A percentile compares a stretch with the other conserved stretches of the same genome.
Evolutionary conservation across 2,329 filamentous ascomycete species (phyloP).

Genomic region (Aurifilum marmelostoma): DNA sequence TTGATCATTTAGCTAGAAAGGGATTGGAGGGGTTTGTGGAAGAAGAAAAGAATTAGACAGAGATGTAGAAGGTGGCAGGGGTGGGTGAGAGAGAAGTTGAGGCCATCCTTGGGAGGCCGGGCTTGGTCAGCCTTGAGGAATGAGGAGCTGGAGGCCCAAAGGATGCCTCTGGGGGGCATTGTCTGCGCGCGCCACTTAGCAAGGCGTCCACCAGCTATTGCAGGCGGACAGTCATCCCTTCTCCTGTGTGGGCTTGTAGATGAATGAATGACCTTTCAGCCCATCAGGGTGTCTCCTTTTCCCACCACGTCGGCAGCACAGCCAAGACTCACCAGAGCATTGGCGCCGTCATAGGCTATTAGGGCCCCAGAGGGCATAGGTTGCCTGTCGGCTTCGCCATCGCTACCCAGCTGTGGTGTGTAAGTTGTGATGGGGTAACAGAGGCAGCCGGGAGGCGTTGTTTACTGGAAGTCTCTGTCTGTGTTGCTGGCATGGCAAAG

Average conservation of each 20-base stretch:
- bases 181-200: neutral
- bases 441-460: neutral
- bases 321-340: neutral
- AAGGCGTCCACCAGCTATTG: neutral
- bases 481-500: neutral
- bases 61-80: too few species aligned
- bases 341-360: neutral
- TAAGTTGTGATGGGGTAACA: neutral
- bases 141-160: conserved; percentile 1
- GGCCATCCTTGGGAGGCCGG: neutral
- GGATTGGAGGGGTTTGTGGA: neutral
- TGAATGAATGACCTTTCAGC: neutral
- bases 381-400: neutral
- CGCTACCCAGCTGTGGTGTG: neutral
- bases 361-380: neutral
- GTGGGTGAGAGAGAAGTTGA: neutral
- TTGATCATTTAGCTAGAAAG: neutral
- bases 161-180: conserved; percentile 9
- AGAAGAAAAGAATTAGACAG: neutral
- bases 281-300: neutral
- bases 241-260: too few species aligned
- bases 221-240: neutral
- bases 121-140: neutral
- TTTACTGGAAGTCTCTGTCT: neutral
- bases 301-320: neutral